A percentile compares a stretch with the other conserved stretches of the same genome.
Conservation (phyloP, 192 early-diverging fungal genomes). For the Endogone sp. region DNA sequence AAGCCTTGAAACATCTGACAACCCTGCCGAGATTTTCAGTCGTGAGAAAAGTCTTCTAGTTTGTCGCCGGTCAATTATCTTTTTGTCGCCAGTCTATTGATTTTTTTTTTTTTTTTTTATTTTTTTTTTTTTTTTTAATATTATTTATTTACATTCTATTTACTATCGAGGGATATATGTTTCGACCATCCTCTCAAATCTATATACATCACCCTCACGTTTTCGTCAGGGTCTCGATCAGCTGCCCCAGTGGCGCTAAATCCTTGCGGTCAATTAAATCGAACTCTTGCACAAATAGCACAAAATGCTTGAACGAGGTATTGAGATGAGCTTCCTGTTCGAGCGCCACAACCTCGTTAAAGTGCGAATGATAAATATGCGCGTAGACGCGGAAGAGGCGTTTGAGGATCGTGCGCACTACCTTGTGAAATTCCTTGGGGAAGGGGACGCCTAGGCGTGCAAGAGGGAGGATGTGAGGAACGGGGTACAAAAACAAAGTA, state of each 20-base stretch:
- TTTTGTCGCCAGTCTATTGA: no score
- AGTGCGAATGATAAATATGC: constrained; percentile 89
- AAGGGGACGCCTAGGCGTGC: constrained; percentile 53
- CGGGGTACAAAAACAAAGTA: neutral
- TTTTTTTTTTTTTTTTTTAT: no score
- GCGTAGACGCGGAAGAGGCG: constrained; percentile 91
- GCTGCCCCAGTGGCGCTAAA: constrained; percentile 54
- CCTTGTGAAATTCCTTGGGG: constrained; percentile 61
- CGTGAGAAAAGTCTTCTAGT: no score
- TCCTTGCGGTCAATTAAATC: constrained; percentile 83
- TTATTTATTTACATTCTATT: no score
- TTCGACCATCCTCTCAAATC: no score
- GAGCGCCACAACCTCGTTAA: constrained; percentile 65
- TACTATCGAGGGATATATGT: no score
- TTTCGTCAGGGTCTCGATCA: no score
- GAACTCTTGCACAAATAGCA: constrained; percentile 87
- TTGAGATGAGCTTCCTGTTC: constrained; percentile 89
- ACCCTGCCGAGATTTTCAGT: no score
- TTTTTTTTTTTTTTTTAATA: no score
- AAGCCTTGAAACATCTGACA: no score
- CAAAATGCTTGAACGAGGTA: constrained; percentile 94
- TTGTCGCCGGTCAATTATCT: no score
- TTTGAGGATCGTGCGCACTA: constrained; percentile 77
- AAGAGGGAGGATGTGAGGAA: neutral
- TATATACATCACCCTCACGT: no score